Evolutionary conservation across 73 alveolate genomes (phyloP), one percentile per base, ranked within the genome.

Genomic region (Paramecium biaurelia): DNA sequence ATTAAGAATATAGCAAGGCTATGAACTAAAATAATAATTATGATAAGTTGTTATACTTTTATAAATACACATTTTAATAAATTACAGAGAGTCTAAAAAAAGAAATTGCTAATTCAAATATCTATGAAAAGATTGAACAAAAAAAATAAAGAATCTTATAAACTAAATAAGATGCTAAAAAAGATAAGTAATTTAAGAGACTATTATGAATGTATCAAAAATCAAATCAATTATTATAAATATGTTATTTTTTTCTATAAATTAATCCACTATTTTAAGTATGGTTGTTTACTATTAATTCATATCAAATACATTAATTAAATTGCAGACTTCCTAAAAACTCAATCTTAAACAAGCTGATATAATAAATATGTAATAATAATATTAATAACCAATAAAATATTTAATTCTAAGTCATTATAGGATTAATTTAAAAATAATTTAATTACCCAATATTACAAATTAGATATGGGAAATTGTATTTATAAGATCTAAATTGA

Each of bases 1-100:
- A 45, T 30, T 42, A 89, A 24, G 94, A 89, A 70, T 89, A 70
- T 89, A 82, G 26, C 12, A n/a, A 43, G 18, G 23, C 23, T 3
- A 43, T 45, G n/a, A 47, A 79, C 47, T 6, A 2, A 43, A 7
- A 21, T 47, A 11, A 18, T 10, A n/a, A 47, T 42, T 74, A 28
- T 18, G 7, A 32, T 74, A 41, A 24, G 11, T 79, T 79, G 14
- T 24, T 79, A 42, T 79, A 20, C 24, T 79, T 79, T 23, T 79
- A 76, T 76, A 76, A 79, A 79, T 79, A 79, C 20, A 41, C 74
- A 18, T 79, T 41, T 45, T 41, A 79, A 79, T 18, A 43, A 47
- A 79, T 79, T 18, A 7, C 47, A 43, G 56, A 79, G 28, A n/a
- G 12, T 24, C 3, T 74, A n/a, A 2, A 74, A 74, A 15, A 74